Evolutionary conservation across 2,329 filamentous ascomycete genomes (phyloP).

Genomic region (Botrytis porri): DNA sequence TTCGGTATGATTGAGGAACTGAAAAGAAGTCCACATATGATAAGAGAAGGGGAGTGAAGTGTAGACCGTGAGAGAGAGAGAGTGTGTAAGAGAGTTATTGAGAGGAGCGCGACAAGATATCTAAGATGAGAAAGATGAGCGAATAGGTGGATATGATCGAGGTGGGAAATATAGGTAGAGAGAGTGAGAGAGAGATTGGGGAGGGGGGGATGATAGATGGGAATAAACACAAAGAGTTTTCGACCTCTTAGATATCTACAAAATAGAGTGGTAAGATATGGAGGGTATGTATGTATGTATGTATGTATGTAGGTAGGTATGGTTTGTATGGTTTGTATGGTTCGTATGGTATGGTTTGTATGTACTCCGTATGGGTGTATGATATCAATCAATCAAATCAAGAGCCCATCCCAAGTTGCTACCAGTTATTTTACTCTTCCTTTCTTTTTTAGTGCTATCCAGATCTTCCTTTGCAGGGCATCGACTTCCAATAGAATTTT

Average conservation of each 20-base stretch:
- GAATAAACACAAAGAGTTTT: not conserved
- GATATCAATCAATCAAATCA: not conserved
- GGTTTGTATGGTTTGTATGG: not conserved
- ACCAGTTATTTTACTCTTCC: not conserved
- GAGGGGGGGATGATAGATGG: not conserved
- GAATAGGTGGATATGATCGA: not conserved
- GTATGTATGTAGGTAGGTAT: not conserved
- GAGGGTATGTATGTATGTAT: not conserved
- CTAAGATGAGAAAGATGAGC: not conserved
- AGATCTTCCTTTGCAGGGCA: conserved; percentile 14
- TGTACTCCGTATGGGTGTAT: not conserved
- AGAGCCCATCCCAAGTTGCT: not conserved
- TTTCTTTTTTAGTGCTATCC: not conserved
- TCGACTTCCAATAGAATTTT: conserved; percentile 10
- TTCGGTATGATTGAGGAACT: not conserved
- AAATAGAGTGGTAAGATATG: not conserved
- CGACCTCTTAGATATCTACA: not conserved
- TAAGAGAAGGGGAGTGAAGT: not conserved
- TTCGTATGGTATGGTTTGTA: not conserved
- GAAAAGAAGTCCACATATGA: not conserved
- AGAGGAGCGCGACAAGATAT: not conserved
- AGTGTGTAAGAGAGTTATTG: not conserved
- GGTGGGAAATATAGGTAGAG: not conserved
- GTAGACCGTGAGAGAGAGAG: not conserved
- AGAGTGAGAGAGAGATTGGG: not conserved